These are phyloP conservation scores for Plasmodium cynomolgi DNA, from an alignment of 169 alveolate species.

Conservation along the genomic window DNA sequence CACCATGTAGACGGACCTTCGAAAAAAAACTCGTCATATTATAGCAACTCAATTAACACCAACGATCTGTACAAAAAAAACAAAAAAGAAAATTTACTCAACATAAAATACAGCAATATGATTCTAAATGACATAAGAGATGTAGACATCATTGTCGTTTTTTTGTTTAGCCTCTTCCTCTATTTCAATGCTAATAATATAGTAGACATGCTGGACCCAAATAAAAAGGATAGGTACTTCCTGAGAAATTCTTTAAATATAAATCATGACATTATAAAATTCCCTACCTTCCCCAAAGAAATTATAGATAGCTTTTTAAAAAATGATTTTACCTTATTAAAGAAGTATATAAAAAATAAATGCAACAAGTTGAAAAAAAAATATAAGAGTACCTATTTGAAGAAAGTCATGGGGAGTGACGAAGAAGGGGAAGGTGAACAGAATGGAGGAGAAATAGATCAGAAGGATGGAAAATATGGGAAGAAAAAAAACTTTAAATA, in stretches of 20 bases:
- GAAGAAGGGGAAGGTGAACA: background rate
- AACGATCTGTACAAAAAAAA: slow-evolving; percentile 29
- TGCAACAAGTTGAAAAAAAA: slow-evolving; percentile 64
- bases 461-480: slow-evolving; percentile 8
- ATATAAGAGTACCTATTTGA: slow-evolving; percentile 36
- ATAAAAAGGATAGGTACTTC: slow-evolving; percentile 48
- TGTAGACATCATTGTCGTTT: slow-evolving; percentile 52
- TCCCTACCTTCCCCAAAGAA: slow-evolving; percentile 74
- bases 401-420: background rate
- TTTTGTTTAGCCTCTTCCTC: slow-evolving; percentile 59
- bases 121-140: slow-evolving; percentile 65
- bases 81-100: slow-evolving; percentile 21
- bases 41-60: background rate
- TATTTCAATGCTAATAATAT: slow-evolving; percentile 74
- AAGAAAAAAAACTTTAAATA: slow-evolving; percentile 43
- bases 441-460: background rate
- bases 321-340: slow-evolving; percentile 70
- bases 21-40: background rate
- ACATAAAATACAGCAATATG: slow-evolving; percentile 65
- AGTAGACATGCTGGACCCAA: slow-evolving; percentile 63
- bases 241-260: slow-evolving; percentile 51
- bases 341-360: slow-evolving; percentile 67
- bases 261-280: slow-evolving; percentile 67
- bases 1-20: background rate
- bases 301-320: slow-evolving; percentile 65